phyloP scores from a whole-genome alignment of 805 yeast genomes.

The Yamadazyma sp. region DNA sequence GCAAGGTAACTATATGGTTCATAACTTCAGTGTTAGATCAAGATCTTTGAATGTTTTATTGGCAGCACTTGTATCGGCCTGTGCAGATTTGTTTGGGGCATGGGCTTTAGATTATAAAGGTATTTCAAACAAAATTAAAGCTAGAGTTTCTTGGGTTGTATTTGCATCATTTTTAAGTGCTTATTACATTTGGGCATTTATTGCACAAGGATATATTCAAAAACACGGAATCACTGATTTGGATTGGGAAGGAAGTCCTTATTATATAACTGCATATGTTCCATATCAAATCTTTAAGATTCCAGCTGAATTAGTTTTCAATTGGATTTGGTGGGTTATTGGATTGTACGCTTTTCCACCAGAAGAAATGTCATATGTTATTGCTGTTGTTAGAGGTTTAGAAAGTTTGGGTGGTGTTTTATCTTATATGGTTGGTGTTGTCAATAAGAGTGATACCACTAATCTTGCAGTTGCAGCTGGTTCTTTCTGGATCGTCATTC shows the following conservation, averaged over 20 bases:
- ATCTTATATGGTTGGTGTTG: constrained; percentile 19
- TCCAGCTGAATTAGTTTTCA: constrained; percentile 17
- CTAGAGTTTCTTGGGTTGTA: constrained; percentile 14
- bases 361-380: constrained; percentile 16
- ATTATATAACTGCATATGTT: constrained; percentile 15
- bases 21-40: constrained; percentile 20
- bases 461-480: constrained; percentile 21
- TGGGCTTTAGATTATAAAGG: constrained; percentile 15
- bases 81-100: constrained; percentile 17
- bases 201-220: constrained; percentile 8
- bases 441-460: constrained; percentile 18
- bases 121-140: constrained; percentile 11
- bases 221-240: constrained; percentile 5
- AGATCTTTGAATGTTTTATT: constrained; percentile 22
- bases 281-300: constrained; percentile 20
- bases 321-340: constrained; percentile 23
- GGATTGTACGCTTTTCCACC: constrained; percentile 17
- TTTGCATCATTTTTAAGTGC: constrained; percentile 10
- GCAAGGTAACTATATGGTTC: constrained; percentile 17
- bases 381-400: constrained; percentile 19
- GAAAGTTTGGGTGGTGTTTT: constrained; percentile 18
- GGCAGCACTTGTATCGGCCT: constrained; percentile 16
- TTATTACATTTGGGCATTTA: constrained; percentile 17
- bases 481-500: constrained; percentile 13
- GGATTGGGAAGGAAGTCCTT: constrained; percentile 17